Evolutionary conservation across 495 filamentous ascomycete genomes (phyloP).

Genomic region (Aspergillus nidulans): DNA sequence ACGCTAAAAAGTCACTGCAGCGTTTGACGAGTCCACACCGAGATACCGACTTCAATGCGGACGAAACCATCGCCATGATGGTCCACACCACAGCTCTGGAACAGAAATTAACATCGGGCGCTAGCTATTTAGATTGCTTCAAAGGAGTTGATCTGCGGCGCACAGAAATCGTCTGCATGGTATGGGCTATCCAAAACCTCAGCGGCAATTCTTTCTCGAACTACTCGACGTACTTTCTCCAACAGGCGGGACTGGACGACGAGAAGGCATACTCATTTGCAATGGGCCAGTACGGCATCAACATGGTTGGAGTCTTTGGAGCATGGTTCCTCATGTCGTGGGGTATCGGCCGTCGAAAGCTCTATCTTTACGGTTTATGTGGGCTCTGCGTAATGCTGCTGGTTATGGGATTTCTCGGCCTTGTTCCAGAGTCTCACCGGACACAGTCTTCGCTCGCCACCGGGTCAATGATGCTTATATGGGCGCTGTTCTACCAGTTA

Average conservation of each 20-base stretch:
- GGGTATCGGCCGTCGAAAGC: constrained; percentile 64
- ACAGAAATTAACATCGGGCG: constrained; percentile 61
- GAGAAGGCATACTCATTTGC: constrained; percentile 63
- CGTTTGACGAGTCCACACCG: constrained; percentile 56
- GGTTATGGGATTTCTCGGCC: constrained; percentile 68
- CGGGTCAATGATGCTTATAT: constrained; percentile 67
- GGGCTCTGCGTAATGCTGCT: constrained; percentile 63
- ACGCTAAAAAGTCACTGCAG: constrained; percentile 63
- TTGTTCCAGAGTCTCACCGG: constrained; percentile 52
- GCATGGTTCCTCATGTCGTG: constrained; percentile 69
- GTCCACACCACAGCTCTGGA: constrained; percentile 75
- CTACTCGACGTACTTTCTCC: constrained; percentile 75
- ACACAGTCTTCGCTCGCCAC: constrained; percentile 58
- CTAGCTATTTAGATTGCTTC: constrained; percentile 73
- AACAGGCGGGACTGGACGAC: constrained; percentile 61
- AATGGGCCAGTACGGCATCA: constrained; percentile 71
- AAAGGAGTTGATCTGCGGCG: constrained; percentile 67
- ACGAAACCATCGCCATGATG: constrained; percentile 82
- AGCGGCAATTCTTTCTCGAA: constrained; percentile 76
- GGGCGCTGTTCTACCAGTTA: constrained; percentile 69
- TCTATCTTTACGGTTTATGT: constrained; percentile 66
- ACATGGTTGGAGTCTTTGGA: constrained; percentile 67
- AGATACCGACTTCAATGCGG: constrained; percentile 61
- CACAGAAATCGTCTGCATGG: constrained; percentile 74
- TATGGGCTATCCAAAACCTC: constrained; percentile 81